A percentile compares a stretch with the other conserved stretches of the same genome.
These are phyloP conservation scores for Nepenthes mirabilis DNA, from an alignment of 148 eudicot genomes.

Conservation along the genomic window DNA sequence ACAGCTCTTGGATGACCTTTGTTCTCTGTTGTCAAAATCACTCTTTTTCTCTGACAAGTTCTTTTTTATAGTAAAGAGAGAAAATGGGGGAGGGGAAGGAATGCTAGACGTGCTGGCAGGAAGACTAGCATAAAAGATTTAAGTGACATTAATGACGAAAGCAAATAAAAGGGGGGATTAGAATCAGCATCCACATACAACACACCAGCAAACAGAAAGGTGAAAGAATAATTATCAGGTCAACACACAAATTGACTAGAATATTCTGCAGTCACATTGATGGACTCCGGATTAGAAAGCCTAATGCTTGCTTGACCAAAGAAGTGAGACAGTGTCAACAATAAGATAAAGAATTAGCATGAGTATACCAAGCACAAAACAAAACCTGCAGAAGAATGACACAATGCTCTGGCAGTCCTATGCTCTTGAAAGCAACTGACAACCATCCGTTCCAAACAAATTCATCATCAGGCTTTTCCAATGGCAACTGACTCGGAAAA, in stretches of 20 bases:
- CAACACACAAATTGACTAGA: too few relatives aligned
- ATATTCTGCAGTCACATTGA: neutral
- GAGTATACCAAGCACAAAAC: slow-evolving; percentile 13
- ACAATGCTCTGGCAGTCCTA: slow-evolving; percentile 84
- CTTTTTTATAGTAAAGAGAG: too few relatives aligned
- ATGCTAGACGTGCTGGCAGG: too few relatives aligned
- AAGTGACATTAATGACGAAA: too few relatives aligned
- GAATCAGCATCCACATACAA: too few relatives aligned
- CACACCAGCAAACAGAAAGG: neutral
- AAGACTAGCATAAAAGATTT: too few relatives aligned
- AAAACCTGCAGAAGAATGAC: slow-evolving; percentile 83
- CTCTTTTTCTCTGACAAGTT: too few relatives aligned
- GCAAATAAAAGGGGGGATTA: too few relatives aligned
- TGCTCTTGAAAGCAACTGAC: slow-evolving; percentile 61
- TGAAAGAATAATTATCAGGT: too few relatives aligned
- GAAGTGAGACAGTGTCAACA: slow-evolving; percentile 3
- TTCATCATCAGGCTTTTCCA: slow-evolving; percentile 82
- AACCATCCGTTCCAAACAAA: slow-evolving; percentile 96
- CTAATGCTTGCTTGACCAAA: neutral
- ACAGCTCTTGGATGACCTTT: too few relatives aligned
- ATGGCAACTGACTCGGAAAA: slow-evolving; percentile 74
- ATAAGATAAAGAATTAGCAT: slow-evolving; percentile 6
- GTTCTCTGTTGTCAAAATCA: too few relatives aligned
- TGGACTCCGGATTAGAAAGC: neutral
- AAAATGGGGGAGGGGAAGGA: too few relatives aligned